Conservation (phyloP, 371 early-diverging fungal genomes). For the Cokeromyces recurvatus region DNA sequence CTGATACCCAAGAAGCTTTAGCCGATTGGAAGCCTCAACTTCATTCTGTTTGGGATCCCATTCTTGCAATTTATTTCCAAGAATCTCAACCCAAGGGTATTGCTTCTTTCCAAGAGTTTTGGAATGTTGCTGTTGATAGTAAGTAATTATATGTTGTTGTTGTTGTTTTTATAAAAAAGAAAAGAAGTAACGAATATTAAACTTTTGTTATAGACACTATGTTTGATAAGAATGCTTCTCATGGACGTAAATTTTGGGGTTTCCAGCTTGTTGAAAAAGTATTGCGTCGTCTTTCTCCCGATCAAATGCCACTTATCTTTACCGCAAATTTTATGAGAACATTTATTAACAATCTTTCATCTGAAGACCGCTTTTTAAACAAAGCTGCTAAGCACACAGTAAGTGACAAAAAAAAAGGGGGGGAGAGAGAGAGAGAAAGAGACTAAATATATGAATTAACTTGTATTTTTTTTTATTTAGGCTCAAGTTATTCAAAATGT, state of each 20-base stretch:
- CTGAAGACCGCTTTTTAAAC: slow-evolving; percentile 67
- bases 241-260: slow-evolving; percentile 87
- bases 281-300: slow-evolving; percentile 56
- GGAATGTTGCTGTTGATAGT: slow-evolving; percentile 77
- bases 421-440: background rate
- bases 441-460: too few species aligned
- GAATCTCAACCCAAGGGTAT: slow-evolving; percentile 16
- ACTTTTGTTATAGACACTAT: slow-evolving; percentile 70
- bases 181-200: too few species aligned
- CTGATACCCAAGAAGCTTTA: slow-evolving; percentile 45
- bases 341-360: slow-evolving; percentile 79
- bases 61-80: slow-evolving; percentile 55
- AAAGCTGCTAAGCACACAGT: slow-evolving; percentile 74
- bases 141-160: slow-evolving; percentile 25
- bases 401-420: slow-evolving; percentile 11
- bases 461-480: too few species aligned
- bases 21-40: slow-evolving; percentile 72
- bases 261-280: slow-evolving; percentile 75
- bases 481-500: slow-evolving; percentile 46
- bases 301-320: slow-evolving; percentile 71
- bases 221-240: slow-evolving; percentile 66
- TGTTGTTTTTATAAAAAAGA: too few species aligned
- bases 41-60: slow-evolving; percentile 77
- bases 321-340: slow-evolving; percentile 79
- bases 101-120: slow-evolving; percentile 73